Evolutionary conservation across 2,329 filamentous ascomycete genomes (phyloP), one percentile per base, ranked within the genome.

Genomic region (Aspergillus vadensis): DNA sequence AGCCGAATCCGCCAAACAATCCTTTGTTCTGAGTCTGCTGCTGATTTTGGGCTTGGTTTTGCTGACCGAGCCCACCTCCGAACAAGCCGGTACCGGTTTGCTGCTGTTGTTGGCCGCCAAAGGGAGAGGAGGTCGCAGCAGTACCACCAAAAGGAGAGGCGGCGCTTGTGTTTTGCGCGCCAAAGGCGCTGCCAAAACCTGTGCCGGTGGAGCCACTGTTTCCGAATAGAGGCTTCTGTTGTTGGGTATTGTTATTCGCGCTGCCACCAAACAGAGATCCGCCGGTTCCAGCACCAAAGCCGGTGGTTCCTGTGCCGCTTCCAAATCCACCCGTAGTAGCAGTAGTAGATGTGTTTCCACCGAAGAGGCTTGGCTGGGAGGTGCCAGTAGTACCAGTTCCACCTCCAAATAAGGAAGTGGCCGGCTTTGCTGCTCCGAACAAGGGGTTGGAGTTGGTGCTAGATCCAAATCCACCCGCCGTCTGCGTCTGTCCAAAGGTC

Each of bases 391-490:
- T 59, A n/a, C 39, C 12, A 51, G 70, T 64, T 25, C 66, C 63
- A 32, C 73, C 69, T 21, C 76, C 74, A 53, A 77, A 79, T 23
- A 79, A 65, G 47, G 71, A 71, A 52, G 68, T 72, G 12, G 74
- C 76, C 8, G 81, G 76, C 62, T 80, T 83, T 27, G 79, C 52
- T 19, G 65, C 76, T 21, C 77, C 77, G 59, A 82, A 82, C 51
- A 83, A 63, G 15, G 79, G 70, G 41, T 78, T 77, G 23, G 72
- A 44, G 19, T 44, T 60, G 5, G 66, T 51, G 48, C 65, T 70
- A 10, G 70, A 61, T 25, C 77, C 77, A 41, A 79, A 79, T 38
- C 69, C 76, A 47, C 72, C 69, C n/a, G 79, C 67, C 15, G 73
- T 77, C 60, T 74, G 76, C 30, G 73, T 76, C 53, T 75, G 67